Evolutionary conservation across 257 asterid genomes (phyloP).

Genomic region (Cynanchum wilfordii): DNA sequence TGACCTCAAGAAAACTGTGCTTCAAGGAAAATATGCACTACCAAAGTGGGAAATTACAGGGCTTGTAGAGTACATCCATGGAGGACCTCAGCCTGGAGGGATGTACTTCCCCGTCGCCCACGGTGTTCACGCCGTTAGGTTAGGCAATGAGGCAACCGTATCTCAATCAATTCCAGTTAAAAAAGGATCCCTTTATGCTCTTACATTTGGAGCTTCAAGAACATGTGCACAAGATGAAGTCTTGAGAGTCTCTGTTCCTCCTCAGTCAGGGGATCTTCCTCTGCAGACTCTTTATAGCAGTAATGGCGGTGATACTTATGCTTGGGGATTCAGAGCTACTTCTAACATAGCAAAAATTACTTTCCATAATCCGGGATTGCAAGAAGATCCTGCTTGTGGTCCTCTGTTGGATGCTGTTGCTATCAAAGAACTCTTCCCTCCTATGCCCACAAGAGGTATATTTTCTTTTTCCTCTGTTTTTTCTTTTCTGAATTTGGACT

Average conservation of each 20-base stretch:
- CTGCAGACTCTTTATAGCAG: slow-evolving; percentile 76
- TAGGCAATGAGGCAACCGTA: slow-evolving; percentile 78
- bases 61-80: slow-evolving; percentile 71
- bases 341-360: slow-evolving; percentile 41
- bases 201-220: slow-evolving; percentile 83
- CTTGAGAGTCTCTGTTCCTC: slow-evolving; percentile 59
- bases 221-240: slow-evolving; percentile 91
- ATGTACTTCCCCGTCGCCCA: slow-evolving; percentile 83
- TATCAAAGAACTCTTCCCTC: slow-evolving; percentile 63
- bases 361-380: slow-evolving; percentile 69
- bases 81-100: slow-evolving; percentile 94
- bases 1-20: slow-evolving; percentile 51
- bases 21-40: slow-evolving; percentile 47
- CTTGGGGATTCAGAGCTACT: slow-evolving; percentile 66
- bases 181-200: slow-evolving; percentile 68
- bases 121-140: slow-evolving; percentile 86
- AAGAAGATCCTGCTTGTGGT: slow-evolving; percentile 91
- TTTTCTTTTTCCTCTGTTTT: not conserved
- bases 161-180: slow-evolving; percentile 63
- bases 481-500: not conserved
- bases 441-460: slow-evolving; percentile 48
- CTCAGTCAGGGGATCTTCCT: slow-evolving; percentile 71
- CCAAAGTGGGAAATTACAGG: slow-evolving; percentile 88
- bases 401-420: slow-evolving; percentile 91
- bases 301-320: slow-evolving; percentile 76